Evolutionary conservation across 2,329 filamentous ascomycete genomes (phyloP).

Genomic region (Akanthomyces uredinophilus): DNA sequence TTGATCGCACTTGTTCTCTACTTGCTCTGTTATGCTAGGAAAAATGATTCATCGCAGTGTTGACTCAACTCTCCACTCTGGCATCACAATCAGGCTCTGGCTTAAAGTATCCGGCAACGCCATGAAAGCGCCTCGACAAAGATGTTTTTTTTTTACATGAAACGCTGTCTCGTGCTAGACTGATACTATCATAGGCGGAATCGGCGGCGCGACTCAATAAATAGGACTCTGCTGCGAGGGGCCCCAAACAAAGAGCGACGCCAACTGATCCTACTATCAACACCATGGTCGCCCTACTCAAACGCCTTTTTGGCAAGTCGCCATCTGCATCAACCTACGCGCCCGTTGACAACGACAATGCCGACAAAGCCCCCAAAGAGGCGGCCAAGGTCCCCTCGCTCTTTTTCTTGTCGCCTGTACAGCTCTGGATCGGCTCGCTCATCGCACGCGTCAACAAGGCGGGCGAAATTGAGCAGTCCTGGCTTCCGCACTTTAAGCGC

Average conservation of each 20-base stretch:
- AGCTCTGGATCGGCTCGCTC: conserved; percentile 8
- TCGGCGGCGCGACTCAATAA: no score
- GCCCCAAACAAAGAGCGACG: not conserved
- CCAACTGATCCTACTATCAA: not conserved
- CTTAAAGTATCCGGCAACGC: not conserved
- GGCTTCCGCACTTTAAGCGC: conserved; percentile 2
- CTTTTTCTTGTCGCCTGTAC: conserved; percentile 7
- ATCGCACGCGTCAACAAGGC: conserved; percentile 3
- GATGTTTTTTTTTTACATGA: not conserved
- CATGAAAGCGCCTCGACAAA: not conserved
- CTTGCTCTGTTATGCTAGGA: not conserved
- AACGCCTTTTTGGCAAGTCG: not conserved
- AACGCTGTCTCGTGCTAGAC: not conserved
- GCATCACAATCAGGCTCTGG: not conserved
- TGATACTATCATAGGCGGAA: not conserved
- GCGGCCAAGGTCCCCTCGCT: not conserved
- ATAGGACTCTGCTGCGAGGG: not conserved
- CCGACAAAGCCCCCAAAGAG: not conserved
- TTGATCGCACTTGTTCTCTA: not conserved
- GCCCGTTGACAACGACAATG: not conserved
- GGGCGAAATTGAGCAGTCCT: conserved; percentile 2
- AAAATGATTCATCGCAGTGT: not conserved
- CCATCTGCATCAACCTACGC: not conserved
- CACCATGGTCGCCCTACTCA: not conserved
- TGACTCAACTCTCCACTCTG: not conserved